A percentile compares a stretch with the other conserved stretches of the same genome.
Conservation (phyloP, 106 monocot species). For the Dioscorea zingiberensis region DNA sequence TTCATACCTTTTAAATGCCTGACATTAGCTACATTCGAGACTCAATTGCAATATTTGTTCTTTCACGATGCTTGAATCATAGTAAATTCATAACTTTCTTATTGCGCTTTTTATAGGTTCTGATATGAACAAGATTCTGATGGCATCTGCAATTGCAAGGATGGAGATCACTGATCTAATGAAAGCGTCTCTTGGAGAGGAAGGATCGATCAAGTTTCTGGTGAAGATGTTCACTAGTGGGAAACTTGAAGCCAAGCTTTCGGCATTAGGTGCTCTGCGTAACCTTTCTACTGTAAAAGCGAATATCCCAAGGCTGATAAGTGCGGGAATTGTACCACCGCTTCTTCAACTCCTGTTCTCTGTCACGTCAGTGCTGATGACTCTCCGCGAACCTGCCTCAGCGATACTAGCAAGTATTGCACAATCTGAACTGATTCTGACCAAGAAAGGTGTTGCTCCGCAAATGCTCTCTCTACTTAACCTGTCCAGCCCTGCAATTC, state of each 20-base stretch:
- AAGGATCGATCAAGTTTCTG: slow-evolving; percentile 55
- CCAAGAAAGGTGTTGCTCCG: slow-evolving; percentile 41
- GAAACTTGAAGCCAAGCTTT: slow-evolving; percentile 74
- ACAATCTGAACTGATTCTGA: slow-evolving; percentile 51
- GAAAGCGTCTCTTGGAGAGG: slow-evolving; percentile 56
- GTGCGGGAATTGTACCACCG: slow-evolving; percentile 41
- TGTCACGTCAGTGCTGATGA: slow-evolving; percentile 77
- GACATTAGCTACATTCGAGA: no score
- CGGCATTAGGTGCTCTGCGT: slow-evolving; percentile 55
- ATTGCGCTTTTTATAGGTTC: slow-evolving; percentile 46
- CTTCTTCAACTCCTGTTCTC: slow-evolving; percentile 81
- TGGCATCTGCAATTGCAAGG: slow-evolving; percentile 76
- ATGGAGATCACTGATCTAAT: slow-evolving; percentile 71
- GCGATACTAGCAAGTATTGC: slow-evolving; percentile 61
- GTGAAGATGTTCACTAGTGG: slow-evolving; percentile 68
- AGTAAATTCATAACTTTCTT: no score
- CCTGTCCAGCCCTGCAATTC: slow-evolving; percentile 52
- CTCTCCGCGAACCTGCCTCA: slow-evolving; percentile 73
- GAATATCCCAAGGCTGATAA: slow-evolving; percentile 45
- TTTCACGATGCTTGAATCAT: no score
- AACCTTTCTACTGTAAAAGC: slow-evolving; percentile 51
- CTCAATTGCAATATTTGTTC: no score
- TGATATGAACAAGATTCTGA: slow-evolving; percentile 87
- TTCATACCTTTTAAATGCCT: no score
- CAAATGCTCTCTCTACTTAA: slow-evolving; percentile 75